Evolutionary conservation across 768 basidiomycete genomes (phyloP).

Genomic region (Bullera alba): DNA sequence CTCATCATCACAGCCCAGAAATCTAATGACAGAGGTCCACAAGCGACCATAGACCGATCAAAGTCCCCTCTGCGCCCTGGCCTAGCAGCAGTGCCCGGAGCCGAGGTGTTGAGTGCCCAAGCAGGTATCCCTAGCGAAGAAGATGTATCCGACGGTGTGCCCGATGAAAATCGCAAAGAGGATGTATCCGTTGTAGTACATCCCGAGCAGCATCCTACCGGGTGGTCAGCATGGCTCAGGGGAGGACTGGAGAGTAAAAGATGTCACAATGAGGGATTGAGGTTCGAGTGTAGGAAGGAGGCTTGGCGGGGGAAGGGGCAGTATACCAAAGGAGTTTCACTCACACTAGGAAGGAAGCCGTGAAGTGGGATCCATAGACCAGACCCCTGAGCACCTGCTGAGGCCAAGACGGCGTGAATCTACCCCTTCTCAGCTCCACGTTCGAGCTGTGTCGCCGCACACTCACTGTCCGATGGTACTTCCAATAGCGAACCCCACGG

Average conservation of each 20-base stretch:
- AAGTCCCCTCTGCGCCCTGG: too few relatives aligned
- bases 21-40: too few relatives aligned
- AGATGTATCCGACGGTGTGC: conserved; percentile 28
- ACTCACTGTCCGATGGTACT: too few relatives aligned
- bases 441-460: too few relatives aligned
- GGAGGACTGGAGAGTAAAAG: not conserved
- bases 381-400: conserved; percentile 40
- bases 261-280: not conserved
- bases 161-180: conserved; percentile 44
- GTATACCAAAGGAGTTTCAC: not conserved
- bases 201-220: conserved; percentile 32
- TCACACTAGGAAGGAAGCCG: conserved; percentile 38
- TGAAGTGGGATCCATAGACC: conserved; percentile 40
- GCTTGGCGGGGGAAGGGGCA: not conserved
- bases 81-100: conserved; percentile 16
- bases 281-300: not conserved
- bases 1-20: too few relatives aligned
- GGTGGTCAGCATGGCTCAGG: not conserved
- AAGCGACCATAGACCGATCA: too few relatives aligned
- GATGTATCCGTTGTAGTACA: conserved; percentile 45
- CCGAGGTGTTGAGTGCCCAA: conserved; percentile 8
- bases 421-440: too few relatives aligned
- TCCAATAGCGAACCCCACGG: too few relatives aligned
- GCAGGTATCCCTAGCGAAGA: conserved; percentile 30
- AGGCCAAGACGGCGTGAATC: conserved; percentile 24